Conservation (phyloP, 257 asterid genomes). For the Forsythia viridissima region DNA sequence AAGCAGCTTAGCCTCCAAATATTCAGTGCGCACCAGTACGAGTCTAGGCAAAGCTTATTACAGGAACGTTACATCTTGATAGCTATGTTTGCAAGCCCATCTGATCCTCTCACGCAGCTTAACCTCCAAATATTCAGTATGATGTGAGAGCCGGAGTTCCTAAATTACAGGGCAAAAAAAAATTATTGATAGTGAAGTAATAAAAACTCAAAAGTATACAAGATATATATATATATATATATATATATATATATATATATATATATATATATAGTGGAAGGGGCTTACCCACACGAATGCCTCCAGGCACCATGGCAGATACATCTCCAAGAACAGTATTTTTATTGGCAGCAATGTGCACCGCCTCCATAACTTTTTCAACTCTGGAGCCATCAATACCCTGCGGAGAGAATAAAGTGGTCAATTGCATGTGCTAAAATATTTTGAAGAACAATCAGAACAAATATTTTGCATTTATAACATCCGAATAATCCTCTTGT, state of each 20-base stretch:
- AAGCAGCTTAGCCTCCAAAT: too few species aligned
- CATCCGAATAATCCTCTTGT: background rate
- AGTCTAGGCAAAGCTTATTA: too few species aligned
- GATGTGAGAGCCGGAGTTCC: slow-evolving; percentile 98
- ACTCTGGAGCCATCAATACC: slow-evolving; percentile 97
- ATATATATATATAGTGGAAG: slow-evolving; percentile 1
- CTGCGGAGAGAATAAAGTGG: slow-evolving; percentile 36
- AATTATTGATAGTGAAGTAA: slow-evolving; percentile 12
- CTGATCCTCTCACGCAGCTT: too few species aligned
- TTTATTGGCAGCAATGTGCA: slow-evolving; percentile 95
- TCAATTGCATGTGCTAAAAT: background rate
- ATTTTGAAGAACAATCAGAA: background rate
- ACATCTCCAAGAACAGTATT: too few species aligned
- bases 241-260: too few species aligned
- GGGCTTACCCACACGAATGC: slow-evolving; percentile 90
- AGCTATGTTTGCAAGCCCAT: too few species aligned
- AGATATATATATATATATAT: too few species aligned
- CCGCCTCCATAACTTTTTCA: slow-evolving; percentile 86
- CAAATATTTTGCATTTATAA: background rate
- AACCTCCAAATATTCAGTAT: too few species aligned
- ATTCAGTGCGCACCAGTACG: too few species aligned
- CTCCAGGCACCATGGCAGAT: slow-evolving; percentile 99
- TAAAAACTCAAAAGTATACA: background rate
- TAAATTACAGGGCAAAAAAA: slow-evolving; percentile 26
- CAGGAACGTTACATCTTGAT: too few species aligned